Percentiles rank a stretch among this genome's conserved stretches.
Conservation (phyloP, 1,139 yeast genomes). For the Hyphopichia wangnamkhiaoensis region DNA sequence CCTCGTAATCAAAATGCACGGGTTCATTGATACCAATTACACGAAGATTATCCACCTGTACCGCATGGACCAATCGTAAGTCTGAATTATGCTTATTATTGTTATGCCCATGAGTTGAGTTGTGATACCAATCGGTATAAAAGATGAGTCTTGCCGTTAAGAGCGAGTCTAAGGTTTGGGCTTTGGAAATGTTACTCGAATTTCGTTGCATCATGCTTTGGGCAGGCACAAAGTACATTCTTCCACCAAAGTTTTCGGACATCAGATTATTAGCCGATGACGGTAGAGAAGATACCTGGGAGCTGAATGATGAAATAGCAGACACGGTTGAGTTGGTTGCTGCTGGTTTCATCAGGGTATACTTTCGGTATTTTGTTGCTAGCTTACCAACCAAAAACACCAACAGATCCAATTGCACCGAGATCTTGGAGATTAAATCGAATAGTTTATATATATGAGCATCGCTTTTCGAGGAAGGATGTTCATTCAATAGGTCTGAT, state of each 20-base stretch:
- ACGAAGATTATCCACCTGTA: slow-evolving; percentile 16
- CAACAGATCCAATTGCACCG: slow-evolving; percentile 26
- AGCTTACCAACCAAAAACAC: slow-evolving; percentile 1
- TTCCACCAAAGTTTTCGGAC: slow-evolving; percentile 11
- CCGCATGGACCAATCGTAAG: slow-evolving; percentile 21
- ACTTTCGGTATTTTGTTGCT: slow-evolving; percentile 4
- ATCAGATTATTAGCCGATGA: neutral
- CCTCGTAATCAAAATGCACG: slow-evolving; percentile 26
- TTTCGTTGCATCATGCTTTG: slow-evolving; percentile 13
- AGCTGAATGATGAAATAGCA: slow-evolving; percentile 1
- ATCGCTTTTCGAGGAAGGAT: slow-evolving; percentile 34
- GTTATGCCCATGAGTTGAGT: slow-evolving; percentile 23
- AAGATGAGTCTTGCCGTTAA: slow-evolving; percentile 31
- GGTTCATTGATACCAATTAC: slow-evolving; percentile 9
- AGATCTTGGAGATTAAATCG: slow-evolving; percentile 24
- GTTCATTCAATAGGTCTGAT: slow-evolving; percentile 32
- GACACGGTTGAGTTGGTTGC: neutral
- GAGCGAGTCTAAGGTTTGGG: slow-evolving; percentile 17
- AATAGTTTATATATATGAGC: slow-evolving; percentile 31
- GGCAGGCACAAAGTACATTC: slow-evolving; percentile 17
- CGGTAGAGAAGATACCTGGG: neutral
- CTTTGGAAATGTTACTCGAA: slow-evolving; percentile 3
- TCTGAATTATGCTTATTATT: slow-evolving; percentile 4
- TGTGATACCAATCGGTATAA: slow-evolving; percentile 40
- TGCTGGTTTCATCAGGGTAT: neutral